These are phyloP conservation scores for Phaeolepiota aurea DNA, from an alignment of 768 basidiomycete genomes.

Conservation along the genomic window DNA sequence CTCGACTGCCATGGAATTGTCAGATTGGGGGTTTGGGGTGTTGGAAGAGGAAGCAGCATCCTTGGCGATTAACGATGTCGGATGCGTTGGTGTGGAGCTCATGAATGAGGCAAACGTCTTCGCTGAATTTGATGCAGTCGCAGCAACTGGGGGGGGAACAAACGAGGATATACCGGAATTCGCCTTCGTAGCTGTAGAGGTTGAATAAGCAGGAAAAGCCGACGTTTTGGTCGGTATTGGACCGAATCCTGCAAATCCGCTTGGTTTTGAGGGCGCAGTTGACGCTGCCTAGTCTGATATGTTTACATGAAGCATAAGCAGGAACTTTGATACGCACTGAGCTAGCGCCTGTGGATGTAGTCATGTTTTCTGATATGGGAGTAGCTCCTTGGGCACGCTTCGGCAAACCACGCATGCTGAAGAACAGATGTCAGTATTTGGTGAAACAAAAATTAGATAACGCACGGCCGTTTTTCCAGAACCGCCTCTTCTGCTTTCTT, in stretches of 20 bases:
- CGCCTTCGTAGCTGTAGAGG: slow-evolving; percentile 7
- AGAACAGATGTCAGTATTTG: slow-evolving; percentile 6
- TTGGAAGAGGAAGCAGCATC: slow-evolving; percentile 8
- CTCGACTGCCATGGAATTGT: slow-evolving; percentile 12
- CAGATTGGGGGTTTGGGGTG: slow-evolving; percentile 5
- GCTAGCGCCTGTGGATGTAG: too few species aligned
- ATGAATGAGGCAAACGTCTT: slow-evolving; percentile 46
- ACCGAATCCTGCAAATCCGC: slow-evolving; percentile 48
- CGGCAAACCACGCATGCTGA: slow-evolving; percentile 61
- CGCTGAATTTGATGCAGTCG: slow-evolving; percentile 35
- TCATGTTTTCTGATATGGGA: slow-evolving; percentile 11
- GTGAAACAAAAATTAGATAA: slow-evolving; percentile 6
- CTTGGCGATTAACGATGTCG: slow-evolving; percentile 8
- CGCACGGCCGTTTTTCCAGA: slow-evolving; percentile 52
- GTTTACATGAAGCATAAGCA: too few species aligned
- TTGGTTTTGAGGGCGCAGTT: slow-evolving; percentile 33
- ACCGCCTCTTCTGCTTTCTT: slow-evolving; percentile 51
- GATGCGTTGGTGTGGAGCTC: slow-evolving; percentile 10
- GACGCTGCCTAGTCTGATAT: slow-evolving; percentile 12
- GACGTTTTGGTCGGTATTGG: slow-evolving; percentile 6
- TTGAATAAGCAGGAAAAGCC: slow-evolving; percentile 3
- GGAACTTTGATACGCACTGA: too few species aligned
- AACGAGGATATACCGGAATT: slow-evolving; percentile 6
- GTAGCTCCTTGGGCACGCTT: slow-evolving; percentile 30
- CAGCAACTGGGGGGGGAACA: slow-evolving; percentile 17